Evolutionary conservation across 2,329 filamentous ascomycete species (phyloP), one percentile per base, ranked within the genome.

Genomic region (Botryosphaeria dothidea): DNA sequence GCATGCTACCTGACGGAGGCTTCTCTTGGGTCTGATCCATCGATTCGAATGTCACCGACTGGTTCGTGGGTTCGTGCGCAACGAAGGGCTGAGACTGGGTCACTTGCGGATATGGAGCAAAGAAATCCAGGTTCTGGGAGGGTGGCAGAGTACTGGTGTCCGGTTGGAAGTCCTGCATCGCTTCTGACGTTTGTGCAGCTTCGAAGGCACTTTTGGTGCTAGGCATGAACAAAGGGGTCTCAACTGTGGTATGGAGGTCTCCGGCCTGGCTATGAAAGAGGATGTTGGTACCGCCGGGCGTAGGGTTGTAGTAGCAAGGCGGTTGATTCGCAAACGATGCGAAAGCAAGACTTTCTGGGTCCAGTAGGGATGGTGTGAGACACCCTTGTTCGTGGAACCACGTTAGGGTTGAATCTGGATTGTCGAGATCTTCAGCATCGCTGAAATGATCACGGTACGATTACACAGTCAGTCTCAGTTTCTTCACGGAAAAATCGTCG

Each of bases 331-430:
- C 88, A 73, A 96, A 94, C 64, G 85, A 84, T 66, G 88, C 85
- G 78, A 97, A 97, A 25, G 88, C 87, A 75, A 92, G 92, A 31
- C 92, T 91, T 76, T 90, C 92, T 19, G 92, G 88, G 74, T 98
- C 94, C 74, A 98, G 85, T 65, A 96, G 83, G 23, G 93, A 95
- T 3, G 93, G 92, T 2, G 93, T 96, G 73, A 97, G 93, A 69
- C 91, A 87, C 89, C 93, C 95, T 71, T 86, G 88, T 70, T 97
- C 93, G n/a, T n/a, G 45, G 90, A 86, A 19, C 89, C 90, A n/a
- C 75, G 91, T 87, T 4, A 92, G 92, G 3, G 92, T 96, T 19
- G 91, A 90, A 73, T 97, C 92, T 72, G 90, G 87, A 78, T 95
- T 90, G 75, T 92, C 92, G 68, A 86, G 78, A 65, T 83, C 80